Evolutionary conservation across 441 rosid genomes (phyloP).

Genomic region (Populus hybrid): DNA sequence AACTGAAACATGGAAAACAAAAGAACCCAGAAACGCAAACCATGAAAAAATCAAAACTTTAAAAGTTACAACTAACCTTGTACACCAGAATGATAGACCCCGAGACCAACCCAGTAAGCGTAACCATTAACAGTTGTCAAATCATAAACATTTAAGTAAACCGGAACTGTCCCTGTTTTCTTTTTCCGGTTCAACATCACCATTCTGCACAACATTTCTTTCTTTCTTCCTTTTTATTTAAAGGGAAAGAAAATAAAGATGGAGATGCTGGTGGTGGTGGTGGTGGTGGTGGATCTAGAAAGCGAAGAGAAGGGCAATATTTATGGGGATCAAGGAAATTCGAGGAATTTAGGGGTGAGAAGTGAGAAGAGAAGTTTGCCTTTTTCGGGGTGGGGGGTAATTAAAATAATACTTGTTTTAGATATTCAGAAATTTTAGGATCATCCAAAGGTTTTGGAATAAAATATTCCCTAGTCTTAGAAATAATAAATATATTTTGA

Average conservation of each 20-base stretch:
- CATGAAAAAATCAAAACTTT: neutral
- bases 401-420: neutral
- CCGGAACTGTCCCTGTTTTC: slow-evolving; percentile 65
- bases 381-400: neutral
- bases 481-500: no score
- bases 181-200: slow-evolving; percentile 52
- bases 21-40: neutral
- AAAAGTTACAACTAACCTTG: slow-evolving; percentile 43
- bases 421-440: no score
- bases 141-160: slow-evolving; percentile 87
- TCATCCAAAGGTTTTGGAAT: no score
- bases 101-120: slow-evolving; percentile 95
- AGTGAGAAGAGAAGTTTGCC: slow-evolving; percentile 16
- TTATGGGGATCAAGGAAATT: slow-evolving; percentile 7
- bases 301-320: neutral
- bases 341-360: neutral
- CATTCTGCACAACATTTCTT: slow-evolving; percentile 56
- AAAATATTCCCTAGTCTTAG: no score
- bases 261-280: neutral
- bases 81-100: slow-evolving; percentile 94
- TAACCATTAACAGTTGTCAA: slow-evolving; percentile 83
- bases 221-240: neutral
- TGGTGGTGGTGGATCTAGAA: neutral
- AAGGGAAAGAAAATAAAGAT: neutral
- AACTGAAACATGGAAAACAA: neutral